Evolutionary conservation across 2,329 filamentous ascomycete species (phyloP).

Genomic region (Chaetomium sp.): DNA sequence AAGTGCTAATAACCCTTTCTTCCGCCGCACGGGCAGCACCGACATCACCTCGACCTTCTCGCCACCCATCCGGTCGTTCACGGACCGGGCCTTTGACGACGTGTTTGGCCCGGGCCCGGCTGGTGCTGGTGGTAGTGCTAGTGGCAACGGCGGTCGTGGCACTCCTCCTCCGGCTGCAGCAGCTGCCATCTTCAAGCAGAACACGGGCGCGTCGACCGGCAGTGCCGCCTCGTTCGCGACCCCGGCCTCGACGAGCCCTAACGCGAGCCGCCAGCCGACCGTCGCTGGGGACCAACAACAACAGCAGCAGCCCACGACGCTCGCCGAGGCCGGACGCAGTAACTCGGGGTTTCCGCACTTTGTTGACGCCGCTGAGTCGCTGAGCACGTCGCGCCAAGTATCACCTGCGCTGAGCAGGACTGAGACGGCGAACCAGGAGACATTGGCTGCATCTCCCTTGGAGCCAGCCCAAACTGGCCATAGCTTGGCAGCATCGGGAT

Average conservation of each 20-base stretch:
- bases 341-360: constrained; percentile 72
- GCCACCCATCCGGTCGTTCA: constrained; percentile 41
- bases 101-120: constrained; percentile 78
- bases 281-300: constrained; percentile 35
- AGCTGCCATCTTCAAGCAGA: constrained; percentile 60
- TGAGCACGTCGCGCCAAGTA: constrained; percentile 71
- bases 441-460: constrained; percentile 28
- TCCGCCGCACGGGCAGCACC: constrained; percentile 62
- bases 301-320: constrained; percentile 47
- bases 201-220: constrained; percentile 49
- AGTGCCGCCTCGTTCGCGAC: constrained; percentile 48
- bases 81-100: constrained; percentile 72
- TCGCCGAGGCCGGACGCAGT: constrained; percentile 69
- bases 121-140: constrained; percentile 20
- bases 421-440: constrained; percentile 37
- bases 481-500: constrained; percentile 28
- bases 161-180: constrained; percentile 45
- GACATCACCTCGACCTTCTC: constrained; percentile 53
- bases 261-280: constrained; percentile 57
- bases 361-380: constrained; percentile 56
- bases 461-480: constrained; percentile 34
- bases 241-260: constrained; percentile 54
- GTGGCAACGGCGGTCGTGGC: constrained; percentile 23
- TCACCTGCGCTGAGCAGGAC: constrained; percentile 64
- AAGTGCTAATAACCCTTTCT: constrained; percentile 92